phyloP scores from a whole-genome alignment of 2,329 filamentous ascomycete genomes.

The Chaetothyriales sp. region DNA sequence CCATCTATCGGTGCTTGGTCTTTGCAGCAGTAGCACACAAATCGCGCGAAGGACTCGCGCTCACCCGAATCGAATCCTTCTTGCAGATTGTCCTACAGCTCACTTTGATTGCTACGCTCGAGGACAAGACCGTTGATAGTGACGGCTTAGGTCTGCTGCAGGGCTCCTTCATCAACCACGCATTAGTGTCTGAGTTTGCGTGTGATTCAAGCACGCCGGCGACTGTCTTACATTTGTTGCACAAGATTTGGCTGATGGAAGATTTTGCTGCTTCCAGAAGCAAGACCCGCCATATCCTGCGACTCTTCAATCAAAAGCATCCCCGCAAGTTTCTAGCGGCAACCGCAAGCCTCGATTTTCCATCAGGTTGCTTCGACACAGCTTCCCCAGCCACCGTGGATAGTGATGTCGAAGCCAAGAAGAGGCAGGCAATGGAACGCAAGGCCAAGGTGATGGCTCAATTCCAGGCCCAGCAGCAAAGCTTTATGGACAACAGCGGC shows the following conservation, averaged over 20 bases:
- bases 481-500: slow-evolving; percentile 80
- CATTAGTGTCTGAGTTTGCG: slow-evolving; percentile 40
- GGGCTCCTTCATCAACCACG: slow-evolving; percentile 59
- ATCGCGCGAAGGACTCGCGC: slow-evolving; percentile 60
- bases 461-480: slow-evolving; percentile 94
- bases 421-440: slow-evolving; percentile 75
- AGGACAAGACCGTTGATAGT: slow-evolving; percentile 53
- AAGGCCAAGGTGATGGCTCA: slow-evolving; percentile 95
- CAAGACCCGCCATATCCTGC: slow-evolving; percentile 71
- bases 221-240: slow-evolving; percentile 41
- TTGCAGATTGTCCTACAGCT: slow-evolving; percentile 84
- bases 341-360: slow-evolving; percentile 45
- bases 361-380: slow-evolving; percentile 67
- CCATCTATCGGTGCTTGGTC: slow-evolving; percentile 75
- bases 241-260: slow-evolving; percentile 47
- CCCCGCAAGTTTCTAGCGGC: slow-evolving; percentile 59
- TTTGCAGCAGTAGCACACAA: slow-evolving; percentile 61
- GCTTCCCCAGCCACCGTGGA: slow-evolving; percentile 60
- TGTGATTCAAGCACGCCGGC: slow-evolving; percentile 22
- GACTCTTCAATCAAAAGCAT: slow-evolving; percentile 69
- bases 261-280: slow-evolving; percentile 71
- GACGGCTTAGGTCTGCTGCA: slow-evolving; percentile 23
- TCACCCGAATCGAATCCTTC: slow-evolving; percentile 78
- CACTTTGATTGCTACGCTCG: slow-evolving; percentile 68
- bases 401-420: slow-evolving; percentile 59